Evolutionary conservation across 2,329 filamentous ascomycete species (phyloP), one percentile per base, ranked within the genome.

Genomic region (Volutella citrinella): DNA sequence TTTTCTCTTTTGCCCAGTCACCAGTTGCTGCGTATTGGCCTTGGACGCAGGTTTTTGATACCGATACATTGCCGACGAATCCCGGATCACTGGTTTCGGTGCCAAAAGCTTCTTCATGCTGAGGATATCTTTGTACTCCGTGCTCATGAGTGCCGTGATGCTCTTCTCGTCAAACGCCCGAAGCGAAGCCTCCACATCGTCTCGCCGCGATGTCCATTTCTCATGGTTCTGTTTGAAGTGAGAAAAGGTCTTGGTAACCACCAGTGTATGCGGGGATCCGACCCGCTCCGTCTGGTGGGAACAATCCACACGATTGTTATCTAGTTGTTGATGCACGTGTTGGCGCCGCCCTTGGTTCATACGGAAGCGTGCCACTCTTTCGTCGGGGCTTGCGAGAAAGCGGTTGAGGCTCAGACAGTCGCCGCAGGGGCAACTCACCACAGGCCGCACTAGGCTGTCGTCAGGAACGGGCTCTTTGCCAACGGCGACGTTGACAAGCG

Each of bases 351-450:
- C 6, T 18, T 52, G 40, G 11, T 17, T 35, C 9, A 52, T 22
- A 9, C 34, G 1, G 22, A 59, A 51, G 1, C 14, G 30, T 4
- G 17, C 31, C 10, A 40, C 25, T 2, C 10, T 19, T 11, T 36
- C 8, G 5, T 27, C 13, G 10, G 37, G 30, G 17, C 40, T 25
- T 8, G 16, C 14, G 10, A 63, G 54, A 38, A 62, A 62, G 0
- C 2, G 6, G 30, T 55, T 56, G 7, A 63, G 37, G 1, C 5
- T 0, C 2, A 4, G 5, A 34, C 59, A 63, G 28, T 55, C 47
- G 7, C 0, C 0, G 24, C 60, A 61, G 6, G 3, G 1, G 34
- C 55, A 59, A 8, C 12, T 3, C 18, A 49, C 39, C 5, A 12
- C 11, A 8, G 18, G 28, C 10, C 39, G 33, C 4, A n/a, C 30